A percentile compares a stretch with the other conserved stretches of the same genome.
Conservation (phyloP, 441 rosid genomes). For the Pelargonium australe region DNA sequence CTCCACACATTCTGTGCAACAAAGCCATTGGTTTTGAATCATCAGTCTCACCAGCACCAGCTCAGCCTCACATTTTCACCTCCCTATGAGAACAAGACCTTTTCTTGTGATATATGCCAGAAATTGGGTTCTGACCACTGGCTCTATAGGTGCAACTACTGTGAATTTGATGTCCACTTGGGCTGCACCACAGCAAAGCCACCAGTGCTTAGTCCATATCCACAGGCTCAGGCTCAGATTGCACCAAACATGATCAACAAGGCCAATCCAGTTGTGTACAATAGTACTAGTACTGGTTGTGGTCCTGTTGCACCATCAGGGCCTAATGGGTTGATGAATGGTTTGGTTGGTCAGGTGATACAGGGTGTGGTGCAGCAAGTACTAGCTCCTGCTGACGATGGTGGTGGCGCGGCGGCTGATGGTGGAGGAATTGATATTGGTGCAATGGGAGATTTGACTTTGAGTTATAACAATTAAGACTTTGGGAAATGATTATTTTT, state of each 20-base stretch:
- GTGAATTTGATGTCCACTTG: slow-evolving; percentile 55
- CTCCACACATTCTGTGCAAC: slow-evolving; percentile 35
- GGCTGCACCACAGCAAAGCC: slow-evolving; percentile 23
- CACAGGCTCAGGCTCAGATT: neutral
- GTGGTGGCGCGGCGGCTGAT: neutral
- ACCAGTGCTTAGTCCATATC: neutral
- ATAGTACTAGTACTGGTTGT: no score
- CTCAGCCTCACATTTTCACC: slow-evolving; percentile 38
- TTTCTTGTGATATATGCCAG: slow-evolving; percentile 46
- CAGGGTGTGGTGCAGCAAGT: neutral
- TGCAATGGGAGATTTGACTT: no score
- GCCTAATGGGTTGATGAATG: neutral
- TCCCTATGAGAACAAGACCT: slow-evolving; percentile 40
- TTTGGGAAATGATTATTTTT: no score
- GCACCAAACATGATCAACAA: neutral
- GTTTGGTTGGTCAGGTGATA: neutral
- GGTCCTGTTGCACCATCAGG: no score
- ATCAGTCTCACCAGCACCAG: slow-evolving; percentile 37
- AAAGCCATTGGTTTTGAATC: slow-evolving; percentile 30
- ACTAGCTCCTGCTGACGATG: neutral
- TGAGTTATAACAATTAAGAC: no score
- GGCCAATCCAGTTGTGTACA: no score
- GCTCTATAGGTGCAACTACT: slow-evolving; percentile 44
- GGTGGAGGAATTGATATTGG: neutral
- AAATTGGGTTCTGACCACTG: slow-evolving; percentile 43